Conservation (phyloP, 768 basidiomycete species). For the Rhodotorula toruloides region DNA sequence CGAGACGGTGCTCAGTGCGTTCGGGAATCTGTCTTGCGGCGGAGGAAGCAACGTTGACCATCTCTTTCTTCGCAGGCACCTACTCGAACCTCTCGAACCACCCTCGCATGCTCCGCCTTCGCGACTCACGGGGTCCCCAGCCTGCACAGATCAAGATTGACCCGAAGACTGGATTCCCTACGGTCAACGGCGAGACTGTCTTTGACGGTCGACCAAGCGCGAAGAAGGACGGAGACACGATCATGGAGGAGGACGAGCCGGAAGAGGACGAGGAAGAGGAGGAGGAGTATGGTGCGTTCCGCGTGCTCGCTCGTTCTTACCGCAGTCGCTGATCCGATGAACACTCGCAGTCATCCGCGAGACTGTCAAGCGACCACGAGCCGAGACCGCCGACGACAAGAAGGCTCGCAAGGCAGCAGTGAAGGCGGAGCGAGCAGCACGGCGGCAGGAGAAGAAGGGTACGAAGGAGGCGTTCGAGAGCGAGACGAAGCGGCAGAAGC, state of each 20-base stretch:
- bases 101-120: constrained; percentile 73
- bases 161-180: constrained; percentile 70
- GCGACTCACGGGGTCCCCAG: constrained; percentile 46
- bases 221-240: constrained; percentile 34
- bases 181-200: constrained; percentile 49
- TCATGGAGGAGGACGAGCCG: constrained; percentile 45
- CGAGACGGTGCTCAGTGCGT: constrained; percentile 86
- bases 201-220: constrained; percentile 25
- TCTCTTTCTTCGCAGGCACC: constrained; percentile 58
- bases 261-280: constrained; percentile 47
- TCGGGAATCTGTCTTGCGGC: neutral
- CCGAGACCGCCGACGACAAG: constrained; percentile 59
- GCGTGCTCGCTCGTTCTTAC: neutral
- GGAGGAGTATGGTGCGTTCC: constrained; percentile 39
- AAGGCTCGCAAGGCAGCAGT: constrained; percentile 51
- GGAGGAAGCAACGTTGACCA: neutral
- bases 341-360: constrained; percentile 45
- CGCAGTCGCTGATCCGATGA: neutral
- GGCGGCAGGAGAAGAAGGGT: constrained; percentile 51
- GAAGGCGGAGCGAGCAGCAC: constrained; percentile 50
- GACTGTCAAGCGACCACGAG: constrained; percentile 64
- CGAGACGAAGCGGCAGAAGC: constrained; percentile 49
- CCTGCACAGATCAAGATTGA: constrained; percentile 62
- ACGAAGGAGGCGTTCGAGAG: constrained; percentile 49
- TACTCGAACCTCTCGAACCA: constrained; percentile 98